Percentiles rank a stretch among this genome's conserved stretches.
Evolutionary conservation across 129 eudicot species (phyloP).

Genomic region (Silybum marianum): DNA sequence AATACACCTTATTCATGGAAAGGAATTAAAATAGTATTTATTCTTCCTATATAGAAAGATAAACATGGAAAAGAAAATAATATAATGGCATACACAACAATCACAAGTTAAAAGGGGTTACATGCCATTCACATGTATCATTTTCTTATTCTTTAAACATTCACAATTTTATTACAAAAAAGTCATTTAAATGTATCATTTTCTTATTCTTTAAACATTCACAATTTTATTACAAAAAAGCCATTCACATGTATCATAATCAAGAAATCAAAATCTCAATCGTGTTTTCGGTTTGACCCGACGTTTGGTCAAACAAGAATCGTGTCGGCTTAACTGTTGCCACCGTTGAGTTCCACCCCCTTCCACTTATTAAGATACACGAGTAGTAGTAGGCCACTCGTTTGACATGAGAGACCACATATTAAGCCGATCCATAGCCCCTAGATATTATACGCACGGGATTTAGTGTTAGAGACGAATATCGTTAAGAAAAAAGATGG

Average conservation of each 20-base stretch:
- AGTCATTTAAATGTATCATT: background rate
- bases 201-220: no score
- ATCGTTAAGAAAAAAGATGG: background rate
- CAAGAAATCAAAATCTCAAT: background rate
- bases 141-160: no score
- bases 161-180: no score
- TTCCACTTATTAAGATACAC: constrained; percentile 51
- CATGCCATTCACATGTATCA: background rate
- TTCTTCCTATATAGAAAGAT: background rate
- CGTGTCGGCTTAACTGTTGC: background rate
- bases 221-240: no score
- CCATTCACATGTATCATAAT: background rate
- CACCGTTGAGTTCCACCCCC: constrained; percentile 35
- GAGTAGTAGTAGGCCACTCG: constrained; percentile 50
- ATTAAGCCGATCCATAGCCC: constrained; percentile 91
- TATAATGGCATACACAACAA: no score
- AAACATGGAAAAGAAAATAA: no score
- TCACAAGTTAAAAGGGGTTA: background rate
- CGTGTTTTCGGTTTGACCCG: background rate
- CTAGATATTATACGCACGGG: constrained; percentile 24
- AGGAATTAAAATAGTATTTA: no score
- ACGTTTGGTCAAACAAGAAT: constrained; percentile 11
- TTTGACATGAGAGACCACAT: constrained; percentile 62
- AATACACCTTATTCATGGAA: no score
- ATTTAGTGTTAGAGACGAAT: background rate